Conservation (phyloP, 805 yeast genomes). For the Nakazawaea ambrosiae region DNA sequence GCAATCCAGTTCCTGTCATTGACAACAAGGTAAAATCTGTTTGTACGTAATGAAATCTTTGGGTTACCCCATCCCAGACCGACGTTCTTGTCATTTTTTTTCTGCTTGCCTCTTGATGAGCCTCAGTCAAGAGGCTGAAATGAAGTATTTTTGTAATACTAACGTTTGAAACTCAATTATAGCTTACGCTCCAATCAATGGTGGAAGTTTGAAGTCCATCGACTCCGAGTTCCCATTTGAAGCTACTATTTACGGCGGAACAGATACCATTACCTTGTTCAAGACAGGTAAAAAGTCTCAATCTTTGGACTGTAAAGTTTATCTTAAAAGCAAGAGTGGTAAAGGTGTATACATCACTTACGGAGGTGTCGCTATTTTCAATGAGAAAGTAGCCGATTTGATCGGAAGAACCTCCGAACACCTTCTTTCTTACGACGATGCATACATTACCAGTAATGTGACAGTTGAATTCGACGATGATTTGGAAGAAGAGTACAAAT, state of each 20-base stretch:
- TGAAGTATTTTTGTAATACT: no score
- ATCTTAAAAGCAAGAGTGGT: constrained; percentile 34
- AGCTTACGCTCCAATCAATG: constrained; percentile 16
- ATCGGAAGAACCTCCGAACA: constrained; percentile 16
- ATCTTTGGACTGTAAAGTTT: constrained; percentile 42
- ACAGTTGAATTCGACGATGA: constrained; percentile 32
- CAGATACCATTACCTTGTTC: constrained; percentile 38
- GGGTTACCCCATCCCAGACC: no score
- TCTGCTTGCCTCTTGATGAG: no score
- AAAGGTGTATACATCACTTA: constrained; percentile 36
- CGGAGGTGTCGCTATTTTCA: constrained; percentile 39
- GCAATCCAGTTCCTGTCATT: constrained; percentile 2
- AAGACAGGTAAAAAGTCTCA: constrained; percentile 17
- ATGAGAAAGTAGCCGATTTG: constrained; percentile 25
- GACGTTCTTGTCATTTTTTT: no score
- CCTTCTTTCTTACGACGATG: constrained; percentile 29
- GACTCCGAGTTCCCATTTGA: constrained; percentile 33
- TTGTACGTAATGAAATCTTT: no score
- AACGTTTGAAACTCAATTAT: no score
- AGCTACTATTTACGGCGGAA: constrained; percentile 30
- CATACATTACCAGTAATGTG: constrained; percentile 44
- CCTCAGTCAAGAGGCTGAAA: no score
- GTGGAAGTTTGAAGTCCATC: constrained; percentile 30
- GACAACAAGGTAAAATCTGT: neutral
- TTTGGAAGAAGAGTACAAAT: constrained; percentile 35